A percentile compares a stretch with the other conserved stretches of the same genome.
These are phyloP conservation scores for Nissolia schottii DNA, from an alignment of 306 rosid species.

Conservation along the genomic window DNA sequence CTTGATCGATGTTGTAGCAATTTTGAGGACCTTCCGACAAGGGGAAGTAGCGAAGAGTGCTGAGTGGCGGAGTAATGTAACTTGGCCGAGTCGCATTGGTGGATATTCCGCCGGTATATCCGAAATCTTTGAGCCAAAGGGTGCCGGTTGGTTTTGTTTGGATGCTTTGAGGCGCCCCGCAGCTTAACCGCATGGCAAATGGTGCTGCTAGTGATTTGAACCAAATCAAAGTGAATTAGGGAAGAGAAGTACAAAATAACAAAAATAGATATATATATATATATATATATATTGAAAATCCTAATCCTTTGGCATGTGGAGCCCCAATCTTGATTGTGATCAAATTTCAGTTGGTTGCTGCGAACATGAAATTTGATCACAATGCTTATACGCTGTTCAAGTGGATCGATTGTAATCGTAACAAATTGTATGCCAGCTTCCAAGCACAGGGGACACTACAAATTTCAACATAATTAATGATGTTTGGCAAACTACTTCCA, in stretches of 20 bases:
- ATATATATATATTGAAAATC: no score
- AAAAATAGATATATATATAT: no score
- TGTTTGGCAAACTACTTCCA: not conserved
- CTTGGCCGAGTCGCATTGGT: constrained; percentile 60
- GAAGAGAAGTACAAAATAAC: not conserved
- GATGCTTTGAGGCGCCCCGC: constrained; percentile 60
- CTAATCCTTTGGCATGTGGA: not conserved
- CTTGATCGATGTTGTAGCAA: constrained; percentile 55
- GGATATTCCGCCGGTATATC: constrained; percentile 71
- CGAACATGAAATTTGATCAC: not conserved
- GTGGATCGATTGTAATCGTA: no score
- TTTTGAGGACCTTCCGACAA: constrained; percentile 69
- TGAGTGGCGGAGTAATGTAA: constrained; percentile 57
- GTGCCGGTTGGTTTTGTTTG: constrained; percentile 58
- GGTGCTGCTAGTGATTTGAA: constrained; percentile 44
- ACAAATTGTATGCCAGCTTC: no score
- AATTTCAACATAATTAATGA: not conserved
- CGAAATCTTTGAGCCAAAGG: constrained; percentile 64
- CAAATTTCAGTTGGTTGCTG: not conserved
- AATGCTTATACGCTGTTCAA: not conserved
- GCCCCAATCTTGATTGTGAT: not conserved
- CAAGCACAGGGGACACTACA: not conserved
- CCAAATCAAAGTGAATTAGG: not conserved
- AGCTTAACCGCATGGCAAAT: constrained; percentile 68
- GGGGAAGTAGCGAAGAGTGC: constrained; percentile 65